Base-by-base conservation (phyloP, 108 stramenopile genomes). In the Epithemia pelagica region DNA sequence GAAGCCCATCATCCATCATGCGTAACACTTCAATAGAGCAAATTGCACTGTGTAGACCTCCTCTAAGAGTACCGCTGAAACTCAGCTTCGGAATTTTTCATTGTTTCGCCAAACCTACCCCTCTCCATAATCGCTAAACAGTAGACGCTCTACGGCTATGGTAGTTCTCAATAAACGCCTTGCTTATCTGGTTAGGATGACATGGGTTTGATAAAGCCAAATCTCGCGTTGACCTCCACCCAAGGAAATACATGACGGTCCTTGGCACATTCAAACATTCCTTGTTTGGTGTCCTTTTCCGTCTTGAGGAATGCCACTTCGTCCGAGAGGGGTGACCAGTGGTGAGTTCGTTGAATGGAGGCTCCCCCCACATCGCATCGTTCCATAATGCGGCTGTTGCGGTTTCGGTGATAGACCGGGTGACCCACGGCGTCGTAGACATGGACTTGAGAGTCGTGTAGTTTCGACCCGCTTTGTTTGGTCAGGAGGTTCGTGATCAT, bases 371-470 rank as follows among this genome's bases (percentile, higher is more conserved):
- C 76, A 54, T 81, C 86, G 62, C 84, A 82, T 52, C 71, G 73
- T 62, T 87, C 75, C 37, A 92, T 74, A 58, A 92, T 71, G 32
- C 75, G 65, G 26, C 79, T 87, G 59, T 94, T 94, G 25, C 90
- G 78, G 62, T 94, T 94, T 28, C 72, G 77, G 55, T 83, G 76
- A 70, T 88, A 90, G 15, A 91, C 77, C 19, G 93, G 93, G 57
- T 91, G 74, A 31, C 93, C 93, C 15, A 94, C 93, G 30, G 93
- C 90, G 67, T 94, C 93, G 64, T 76, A 90, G 2, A 89, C 90
- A 64, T 91, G 90, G 22, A 94, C 93, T 65, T 94, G 93, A 19
- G 83, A 85, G 65, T 94, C 93, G 67, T 94, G 93, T 22, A 86
- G 74, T 25, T 73, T 71, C 27, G 85, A 89, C 20, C 93, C 93